Base-by-base conservation (phyloP, 2,329 filamentous ascomycete genomes). In the Paraconiothyrium brasiliense region DNA sequence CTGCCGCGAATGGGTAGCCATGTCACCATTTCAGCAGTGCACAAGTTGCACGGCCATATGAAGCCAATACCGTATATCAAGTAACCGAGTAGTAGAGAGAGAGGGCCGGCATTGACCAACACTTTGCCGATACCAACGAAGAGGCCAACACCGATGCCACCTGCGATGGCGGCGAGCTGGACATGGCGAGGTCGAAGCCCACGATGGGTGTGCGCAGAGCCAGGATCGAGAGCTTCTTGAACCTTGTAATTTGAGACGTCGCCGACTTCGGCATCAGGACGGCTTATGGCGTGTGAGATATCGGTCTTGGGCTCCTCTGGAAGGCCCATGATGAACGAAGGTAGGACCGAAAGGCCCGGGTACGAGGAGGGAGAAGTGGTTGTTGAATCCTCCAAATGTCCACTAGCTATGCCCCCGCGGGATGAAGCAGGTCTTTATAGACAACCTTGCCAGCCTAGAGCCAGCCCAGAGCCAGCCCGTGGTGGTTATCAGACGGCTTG, bases 21-120 rank as follows among this genome's bases (percentile, higher is more conserved):
- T 48, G 91, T 86, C 9, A 90, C 90, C 90, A 94, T 94, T 78
- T 93, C 91, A 61, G 91, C 91, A 3, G 94, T 89, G 62, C 87
- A 88, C 89, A 94, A 92, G 69, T 74, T 73, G 58, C 71, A 66
- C 13, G 66, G 71, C 49, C 58, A 73, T 14, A 73, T 67, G 47
- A 67, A 69, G 24, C 69, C 52, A 0, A 60, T 55, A 10, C 64
- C 63, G 57, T 63, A 71, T 67, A 94, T 90, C 43, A 92, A 80
- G 76, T 88, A 94, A 64, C 93, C 92, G 60, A 94, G 78, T 41
- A 89, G 77, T 59, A 90, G 89, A 64, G 91, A 84, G 66, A 90
- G 76, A 22, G 85, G 82, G 76, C 78, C 79, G 46, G 77, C 75
- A 48, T 79, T 80, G 39, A 76, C 80, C 47, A 83, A 80, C 20